Base-by-base conservation (phyloP, 2,329 filamentous ascomycete species). In the Clonostachys sp. region DNA sequence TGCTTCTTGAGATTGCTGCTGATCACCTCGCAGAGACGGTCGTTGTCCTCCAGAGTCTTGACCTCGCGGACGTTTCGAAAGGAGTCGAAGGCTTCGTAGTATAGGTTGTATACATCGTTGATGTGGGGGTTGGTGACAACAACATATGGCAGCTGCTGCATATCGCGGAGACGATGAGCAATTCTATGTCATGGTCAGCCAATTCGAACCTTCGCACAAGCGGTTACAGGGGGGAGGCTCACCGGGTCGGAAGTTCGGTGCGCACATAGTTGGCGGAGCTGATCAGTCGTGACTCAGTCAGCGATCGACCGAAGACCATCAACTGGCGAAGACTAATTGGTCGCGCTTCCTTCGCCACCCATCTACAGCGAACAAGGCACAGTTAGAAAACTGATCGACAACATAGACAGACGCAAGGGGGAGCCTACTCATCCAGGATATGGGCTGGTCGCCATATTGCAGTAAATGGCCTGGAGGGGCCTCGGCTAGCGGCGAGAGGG, bases 211-310 rank as follows among this genome's bases (percentile, higher is more conserved):
- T n/a, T 24, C 12, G 13, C 41, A 42, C 13, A 20, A 6, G 13
- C 16, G 16, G 16, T 14, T 35, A 12, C 13, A 12, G 4, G 41
- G 42, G 18, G 12, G 34, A 16, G 59, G 59, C 70, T 51, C 65
- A 87, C 85, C 88, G 81, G 7, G 88, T 94, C 7, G 92, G 92
- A 45, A 99, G 80, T 72, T 99, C 94, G 6, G 91, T 91, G 49
- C 94, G 87, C 45, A 97, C 91, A 74, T 99, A 99, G 70, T 99
- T 99, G 51, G 94, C 94, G 41, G 91, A 96, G 70, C 89, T 91
- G 56, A 99, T 81, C 51, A 99, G 78, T 49, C 95, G 86, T 45
- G 84, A 78, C 69, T 97, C 91, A 43, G 91, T 96, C 62, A 99
- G 72, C 18, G 91, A 95, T 43, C 94, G 86, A 33, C 94, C 94